These are phyloP conservation scores for Casuarina glauca DNA, from an alignment of 306 rosid species.

Conservation along the genomic window DNA sequence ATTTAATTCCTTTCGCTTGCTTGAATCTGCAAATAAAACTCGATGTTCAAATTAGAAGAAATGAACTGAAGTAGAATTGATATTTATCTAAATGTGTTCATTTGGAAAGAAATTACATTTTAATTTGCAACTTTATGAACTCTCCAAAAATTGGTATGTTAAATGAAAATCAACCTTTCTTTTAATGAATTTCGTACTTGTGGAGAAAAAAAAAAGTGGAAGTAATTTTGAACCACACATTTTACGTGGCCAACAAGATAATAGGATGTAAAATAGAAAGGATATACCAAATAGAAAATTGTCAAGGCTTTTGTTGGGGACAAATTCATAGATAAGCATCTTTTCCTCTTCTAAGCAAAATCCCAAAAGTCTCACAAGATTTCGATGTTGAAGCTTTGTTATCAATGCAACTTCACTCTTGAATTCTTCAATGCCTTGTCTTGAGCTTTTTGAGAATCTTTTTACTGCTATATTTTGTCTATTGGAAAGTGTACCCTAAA, in stretches of 20 bases:
- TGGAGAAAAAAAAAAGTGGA: too few relatives aligned
- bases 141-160: too few relatives aligned
- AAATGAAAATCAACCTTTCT: too few relatives aligned
- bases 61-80: neutral
- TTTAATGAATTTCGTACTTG: too few relatives aligned
- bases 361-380: slow-evolving; percentile 1
- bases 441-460: slow-evolving; percentile 19
- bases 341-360: neutral
- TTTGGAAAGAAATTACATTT: too few relatives aligned
- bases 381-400: slow-evolving; percentile 3
- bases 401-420: neutral
- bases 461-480: slow-evolving; percentile 35
- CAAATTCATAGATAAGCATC: slow-evolving; percentile 3
- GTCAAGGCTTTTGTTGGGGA: slow-evolving; percentile 39
- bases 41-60: too few relatives aligned
- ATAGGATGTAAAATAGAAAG: neutral
- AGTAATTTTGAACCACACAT: too few relatives aligned
- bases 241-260: too few relatives aligned
- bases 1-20: too few relatives aligned
- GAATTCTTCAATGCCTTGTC: neutral
- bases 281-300: slow-evolving; percentile 11
- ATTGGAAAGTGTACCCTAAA: slow-evolving; percentile 36
- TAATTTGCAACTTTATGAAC: too few relatives aligned
- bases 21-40: neutral
- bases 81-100: neutral